Base-by-base conservation (phyloP, 768 basidiomycete genomes). In the Gyrodon lividus region DNA sequence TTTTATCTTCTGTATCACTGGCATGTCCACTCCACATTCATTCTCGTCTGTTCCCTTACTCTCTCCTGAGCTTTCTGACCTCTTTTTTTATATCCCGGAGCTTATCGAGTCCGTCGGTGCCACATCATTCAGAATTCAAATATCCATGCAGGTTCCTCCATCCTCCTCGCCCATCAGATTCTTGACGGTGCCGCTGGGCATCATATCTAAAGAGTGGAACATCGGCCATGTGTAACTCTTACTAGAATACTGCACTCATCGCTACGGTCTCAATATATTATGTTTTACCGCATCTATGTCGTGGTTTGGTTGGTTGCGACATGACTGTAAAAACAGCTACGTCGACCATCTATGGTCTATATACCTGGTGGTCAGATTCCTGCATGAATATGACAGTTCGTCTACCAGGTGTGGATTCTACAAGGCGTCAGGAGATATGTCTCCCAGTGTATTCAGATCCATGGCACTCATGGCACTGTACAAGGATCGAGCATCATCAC, bases 341-440 rank as follows among this genome's bases (percentile, higher is more conserved):
- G 37, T 10, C 31, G 19, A 16, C 28, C 8, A 39, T 46, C 39
- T 47, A 56, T 31, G 16, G 9, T 44, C 23, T 9, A 43, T 12
- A 28, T 23, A n/a, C n/a, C 5, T 16, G 17, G 13, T 22, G 43
- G 9, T 10, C 6, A 20, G 23, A 5, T 17, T 23, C 0, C 10
- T 17, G 28, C 16, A 19, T 24, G n/a, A 28, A 23, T n/a, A n/a
- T n/a, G n/a, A n/a, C 24, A 37, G 24, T 39, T 33, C 24, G 13
- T 44, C 34, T 35, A 24, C 17, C 5, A 16, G 5, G 19, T 13
- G 30, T 20, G 8, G 28, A 52, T 17, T 53, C 56, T 78, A 87
- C 55, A 87, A 62, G 24, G 87, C 87, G 48, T 85, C 80, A 0
- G 88, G 87, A 19, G 87, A 88, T 46, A 89, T 67, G 52, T 89